Evolutionary conservation across 2,329 filamentous ascomycete genomes (phyloP).

Genomic region (Lecanicillium sp.): DNA sequence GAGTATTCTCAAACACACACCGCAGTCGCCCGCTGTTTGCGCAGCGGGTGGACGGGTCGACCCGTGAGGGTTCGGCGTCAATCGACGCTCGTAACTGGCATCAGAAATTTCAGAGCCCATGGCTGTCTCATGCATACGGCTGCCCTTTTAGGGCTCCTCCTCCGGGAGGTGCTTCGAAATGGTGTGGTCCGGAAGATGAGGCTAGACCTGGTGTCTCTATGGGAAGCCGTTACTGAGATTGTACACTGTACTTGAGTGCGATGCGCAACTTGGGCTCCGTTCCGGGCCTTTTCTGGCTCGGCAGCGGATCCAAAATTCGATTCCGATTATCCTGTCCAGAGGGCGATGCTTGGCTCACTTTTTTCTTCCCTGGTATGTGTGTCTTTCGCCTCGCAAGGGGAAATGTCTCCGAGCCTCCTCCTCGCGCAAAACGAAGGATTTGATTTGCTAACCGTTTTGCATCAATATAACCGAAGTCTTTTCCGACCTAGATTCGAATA

Average conservation of each 20-base stretch:
- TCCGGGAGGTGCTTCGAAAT: constrained; percentile 18
- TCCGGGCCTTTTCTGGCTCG: constrained; percentile 20
- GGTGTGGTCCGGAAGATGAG: constrained; percentile 15
- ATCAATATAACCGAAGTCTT: too few species aligned
- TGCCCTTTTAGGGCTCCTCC: neutral
- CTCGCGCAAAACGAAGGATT: too few species aligned
- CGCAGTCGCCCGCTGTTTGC: constrained; percentile 32
- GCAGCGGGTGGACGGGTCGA: constrained; percentile 45
- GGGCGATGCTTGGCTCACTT: constrained; percentile 45
- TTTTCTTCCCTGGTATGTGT: constrained; percentile 10
- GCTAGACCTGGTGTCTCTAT: constrained; percentile 48
- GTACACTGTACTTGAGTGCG: constrained; percentile 80
- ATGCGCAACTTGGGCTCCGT: constrained; percentile 63
- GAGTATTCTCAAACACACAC: constrained; percentile 73
- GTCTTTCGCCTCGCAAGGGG: neutral
- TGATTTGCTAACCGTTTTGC: too few species aligned
- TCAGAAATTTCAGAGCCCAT: constrained; percentile 68
- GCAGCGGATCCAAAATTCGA: constrained; percentile 54
- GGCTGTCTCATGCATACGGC: constrained; percentile 17
- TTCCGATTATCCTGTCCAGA: constrained; percentile 74
- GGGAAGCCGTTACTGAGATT: constrained; percentile 85
- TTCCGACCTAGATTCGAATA: too few species aligned
- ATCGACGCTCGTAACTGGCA: constrained; percentile 69
- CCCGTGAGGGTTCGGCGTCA: constrained; percentile 77
- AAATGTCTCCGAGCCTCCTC: too few species aligned